Evolutionary conservation across 305 asterid species (phyloP).

Genomic region (Fraxinus greggii): DNA sequence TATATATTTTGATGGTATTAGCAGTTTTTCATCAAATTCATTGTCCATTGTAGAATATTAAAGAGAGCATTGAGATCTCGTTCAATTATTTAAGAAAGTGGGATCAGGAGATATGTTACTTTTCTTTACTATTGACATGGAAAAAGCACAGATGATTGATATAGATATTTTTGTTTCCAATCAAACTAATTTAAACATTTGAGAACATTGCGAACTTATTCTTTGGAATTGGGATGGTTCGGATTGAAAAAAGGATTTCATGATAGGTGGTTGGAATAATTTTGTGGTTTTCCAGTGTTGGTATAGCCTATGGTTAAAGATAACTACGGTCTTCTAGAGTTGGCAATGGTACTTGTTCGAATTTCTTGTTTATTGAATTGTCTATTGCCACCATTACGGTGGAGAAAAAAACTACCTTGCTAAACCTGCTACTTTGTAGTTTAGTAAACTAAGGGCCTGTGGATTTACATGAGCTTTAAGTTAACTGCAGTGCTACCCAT

Average conservation of each 20-base stretch:
- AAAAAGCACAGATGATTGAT: constrained; percentile 1
- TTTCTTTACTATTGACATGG: constrained; percentile 8
- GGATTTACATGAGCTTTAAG: constrained; percentile 8
- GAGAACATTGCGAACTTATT: not conserved
- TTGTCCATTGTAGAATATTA: not conserved
- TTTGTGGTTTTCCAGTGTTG: not conserved
- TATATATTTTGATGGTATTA: too few species aligned
- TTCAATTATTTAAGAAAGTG: not conserved
- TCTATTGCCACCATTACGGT: not conserved
- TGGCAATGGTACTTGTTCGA: constrained; percentile 1
- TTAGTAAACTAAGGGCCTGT: constrained; percentile 4
- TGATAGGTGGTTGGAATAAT: not conserved
- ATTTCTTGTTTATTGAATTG: constrained; percentile 7
- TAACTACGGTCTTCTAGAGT: not conserved
- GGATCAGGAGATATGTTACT: not conserved
- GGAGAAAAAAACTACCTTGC: not conserved
- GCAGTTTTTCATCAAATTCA: not conserved
- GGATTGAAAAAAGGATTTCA: constrained; percentile 1
- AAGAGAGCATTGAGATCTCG: not conserved
- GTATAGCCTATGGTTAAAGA: not conserved
- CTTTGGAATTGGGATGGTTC: constrained; percentile 3
- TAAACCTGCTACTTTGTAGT: not conserved
- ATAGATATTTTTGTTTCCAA: not conserved
- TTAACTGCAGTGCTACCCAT: not conserved
- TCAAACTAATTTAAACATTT: not conserved